Percentiles rank a stretch among this genome's conserved stretches.
Evolutionary conservation across 2,329 filamentous ascomycete genomes (phyloP).

Genomic region (Pseudogymnoascus sp.): DNA sequence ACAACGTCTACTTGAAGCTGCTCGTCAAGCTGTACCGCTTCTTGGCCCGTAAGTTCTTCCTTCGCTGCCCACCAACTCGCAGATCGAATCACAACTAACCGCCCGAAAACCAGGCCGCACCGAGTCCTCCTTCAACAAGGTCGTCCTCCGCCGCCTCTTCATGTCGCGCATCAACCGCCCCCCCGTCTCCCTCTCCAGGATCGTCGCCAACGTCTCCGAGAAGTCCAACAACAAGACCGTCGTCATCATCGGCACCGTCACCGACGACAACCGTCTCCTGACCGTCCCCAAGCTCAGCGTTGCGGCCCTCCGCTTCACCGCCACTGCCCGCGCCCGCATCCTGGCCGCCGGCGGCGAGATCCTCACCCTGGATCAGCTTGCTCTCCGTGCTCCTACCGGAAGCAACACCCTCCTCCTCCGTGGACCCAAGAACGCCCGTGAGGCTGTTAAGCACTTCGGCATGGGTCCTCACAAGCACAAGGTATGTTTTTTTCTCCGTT

Average conservation of each 20-base stretch:
- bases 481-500: slow-evolving; percentile 46
- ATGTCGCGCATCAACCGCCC: slow-evolving; percentile 99
- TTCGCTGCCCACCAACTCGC: too few relatives aligned
- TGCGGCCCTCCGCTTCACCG: slow-evolving; percentile 93
- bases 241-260: slow-evolving; percentile 90
- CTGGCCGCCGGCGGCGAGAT: slow-evolving; percentile 88
- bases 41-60: slow-evolving; percentile 74
- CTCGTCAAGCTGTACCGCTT: slow-evolving; percentile 98
- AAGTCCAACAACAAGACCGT: slow-evolving; percentile 72
- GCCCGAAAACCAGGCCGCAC: slow-evolving; percentile 96
- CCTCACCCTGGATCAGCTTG: slow-evolving; percentile 95
- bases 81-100: too few relatives aligned
- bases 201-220: slow-evolving; percentile 64
- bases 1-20: slow-evolving; percentile 96
- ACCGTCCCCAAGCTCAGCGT: slow-evolving; percentile 87
- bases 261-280: slow-evolving; percentile 93
- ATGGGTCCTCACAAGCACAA: slow-evolving; percentile 98
- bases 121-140: slow-evolving; percentile 97
- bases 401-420: slow-evolving; percentile 95
- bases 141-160: slow-evolving; percentile 92
- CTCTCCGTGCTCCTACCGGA: slow-evolving; percentile 88
- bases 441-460: slow-evolving; percentile 99
- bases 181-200: slow-evolving; percentile 88
- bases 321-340: slow-evolving; percentile 91
- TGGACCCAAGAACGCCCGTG: slow-evolving; percentile 95